Conservation (phyloP, 2,329 filamentous ascomycete genomes). For the Aspergillus sp. region DNA sequence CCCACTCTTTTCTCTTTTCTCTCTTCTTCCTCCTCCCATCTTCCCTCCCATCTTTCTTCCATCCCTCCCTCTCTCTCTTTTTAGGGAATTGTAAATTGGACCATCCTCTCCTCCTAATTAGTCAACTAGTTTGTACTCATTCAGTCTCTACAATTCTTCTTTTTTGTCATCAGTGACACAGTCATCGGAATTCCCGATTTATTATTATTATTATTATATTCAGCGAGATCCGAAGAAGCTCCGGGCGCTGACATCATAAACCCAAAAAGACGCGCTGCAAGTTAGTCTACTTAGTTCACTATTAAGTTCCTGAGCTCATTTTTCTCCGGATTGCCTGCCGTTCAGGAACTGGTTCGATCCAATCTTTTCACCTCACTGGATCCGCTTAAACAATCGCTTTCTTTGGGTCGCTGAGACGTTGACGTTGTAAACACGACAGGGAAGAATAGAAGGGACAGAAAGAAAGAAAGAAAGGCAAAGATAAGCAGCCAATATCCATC, state of each 20-base stretch:
- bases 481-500: too few species aligned
- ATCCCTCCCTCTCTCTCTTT: not conserved
- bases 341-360: not conserved
- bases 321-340: conserved; percentile 1
- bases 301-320: not conserved
- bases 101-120: not conserved
- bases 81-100: not conserved
- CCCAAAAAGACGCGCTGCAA: not conserved
- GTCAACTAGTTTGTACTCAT: not conserved
- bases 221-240: not conserved
- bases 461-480: too few species aligned
- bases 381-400: not conserved
- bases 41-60: not conserved
- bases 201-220: not conserved
- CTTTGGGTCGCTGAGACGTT: not conserved
- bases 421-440: too few species aligned
- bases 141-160: not conserved
- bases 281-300: too few species aligned
- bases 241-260: conserved; percentile 1
- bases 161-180: not conserved
- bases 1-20: not conserved
- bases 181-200: not conserved
- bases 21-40: not conserved
- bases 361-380: not conserved
- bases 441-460: too few species aligned